Evolutionary conservation across 2,329 filamentous ascomycete genomes (phyloP).

Genomic region (Epichloe aotearoae): DNA sequence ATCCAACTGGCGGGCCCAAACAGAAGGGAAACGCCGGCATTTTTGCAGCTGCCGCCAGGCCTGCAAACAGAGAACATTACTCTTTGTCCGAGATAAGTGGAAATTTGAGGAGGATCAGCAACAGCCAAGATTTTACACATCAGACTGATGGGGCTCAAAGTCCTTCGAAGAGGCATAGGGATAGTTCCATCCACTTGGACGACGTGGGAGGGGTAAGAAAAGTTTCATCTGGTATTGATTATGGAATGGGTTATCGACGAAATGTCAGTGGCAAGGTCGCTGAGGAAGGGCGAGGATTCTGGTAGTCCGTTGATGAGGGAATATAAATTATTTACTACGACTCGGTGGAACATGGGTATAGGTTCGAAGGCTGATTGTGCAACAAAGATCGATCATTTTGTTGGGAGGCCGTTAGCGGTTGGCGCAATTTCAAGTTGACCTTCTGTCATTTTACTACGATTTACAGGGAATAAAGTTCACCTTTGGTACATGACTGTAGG

Average conservation of each 20-base stretch:
- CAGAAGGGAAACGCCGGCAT: neutral
- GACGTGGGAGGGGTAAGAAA: constrained; percentile 35
- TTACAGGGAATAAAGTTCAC: neutral
- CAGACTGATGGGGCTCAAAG: neutral
- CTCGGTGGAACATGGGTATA: neutral
- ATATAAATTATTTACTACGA: neutral
- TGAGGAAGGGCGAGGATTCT: constrained; percentile 44
- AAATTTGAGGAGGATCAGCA: constrained; percentile 30
- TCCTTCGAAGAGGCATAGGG: constrained; percentile 12
- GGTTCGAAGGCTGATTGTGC: neutral
- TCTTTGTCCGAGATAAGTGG: constrained; percentile 32
- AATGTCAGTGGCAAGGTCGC: constrained; percentile 62
- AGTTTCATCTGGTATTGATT: constrained; percentile 47
- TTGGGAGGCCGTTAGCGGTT: neutral
- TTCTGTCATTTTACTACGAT: neutral
- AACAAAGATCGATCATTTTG: neutral
- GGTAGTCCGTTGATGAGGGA: neutral
- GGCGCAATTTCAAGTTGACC: neutral
- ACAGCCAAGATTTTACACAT: constrained; percentile 28
- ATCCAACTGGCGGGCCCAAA: constrained; percentile 23
- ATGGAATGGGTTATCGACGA: constrained; percentile 30
- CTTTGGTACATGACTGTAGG: neutral
- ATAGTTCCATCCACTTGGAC: constrained; percentile 38
- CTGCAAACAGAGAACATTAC: neutral
- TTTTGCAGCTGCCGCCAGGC: neutral